Percentiles rank a stretch among this genome's conserved stretches.
phyloP scores from a whole-genome alignment of 495 filamentous ascomycete genomes.

The Astrothelium macrocarpum region DNA sequence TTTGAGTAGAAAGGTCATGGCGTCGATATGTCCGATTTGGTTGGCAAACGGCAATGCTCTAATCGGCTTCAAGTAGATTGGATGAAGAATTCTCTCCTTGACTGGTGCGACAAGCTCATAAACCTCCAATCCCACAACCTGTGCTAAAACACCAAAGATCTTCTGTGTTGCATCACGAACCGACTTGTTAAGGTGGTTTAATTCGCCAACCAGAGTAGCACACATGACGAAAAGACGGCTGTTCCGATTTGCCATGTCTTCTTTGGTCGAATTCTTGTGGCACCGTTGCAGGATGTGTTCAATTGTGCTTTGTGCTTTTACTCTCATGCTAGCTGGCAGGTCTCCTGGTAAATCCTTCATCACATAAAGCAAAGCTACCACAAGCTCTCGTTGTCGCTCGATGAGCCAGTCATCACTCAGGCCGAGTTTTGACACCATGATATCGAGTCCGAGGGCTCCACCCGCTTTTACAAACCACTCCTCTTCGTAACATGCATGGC shows the following conservation, averaged over 20 bases:
- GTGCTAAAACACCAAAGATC: slow-evolving; percentile 70
- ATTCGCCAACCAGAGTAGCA: slow-evolving; percentile 70
- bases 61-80: slow-evolving; percentile 90
- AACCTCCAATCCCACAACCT: slow-evolving; percentile 63
- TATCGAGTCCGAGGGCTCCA: slow-evolving; percentile 78
- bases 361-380: slow-evolving; percentile 81
- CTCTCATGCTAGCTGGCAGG: slow-evolving; percentile 74
- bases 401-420: slow-evolving; percentile 77
- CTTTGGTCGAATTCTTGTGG: slow-evolving; percentile 61
- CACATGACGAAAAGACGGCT: slow-evolving; percentile 64
- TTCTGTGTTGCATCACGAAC: slow-evolving; percentile 77
- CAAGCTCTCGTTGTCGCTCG: slow-evolving; percentile 71
- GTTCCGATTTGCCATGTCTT: slow-evolving; percentile 59
- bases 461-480: slow-evolving; percentile 97
- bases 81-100: slow-evolving; percentile 71
- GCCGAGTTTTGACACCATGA: slow-evolving; percentile 70
- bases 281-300: slow-evolving; percentile 66
- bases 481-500: slow-evolving; percentile 89
- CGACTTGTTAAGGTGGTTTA: slow-evolving; percentile 88
- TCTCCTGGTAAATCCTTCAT: slow-evolving; percentile 95
- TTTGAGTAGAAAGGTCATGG: slow-evolving; percentile 84
- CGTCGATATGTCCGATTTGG: slow-evolving; percentile 97
- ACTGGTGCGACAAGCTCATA: slow-evolving; percentile 79
- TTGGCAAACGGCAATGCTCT: slow-evolving; percentile 82
- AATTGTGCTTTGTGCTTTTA: slow-evolving; percentile 70